Base-by-base conservation (phyloP, 2,329 filamentous ascomycete genomes). In the Conoideocrella luteorostrata region DNA sequence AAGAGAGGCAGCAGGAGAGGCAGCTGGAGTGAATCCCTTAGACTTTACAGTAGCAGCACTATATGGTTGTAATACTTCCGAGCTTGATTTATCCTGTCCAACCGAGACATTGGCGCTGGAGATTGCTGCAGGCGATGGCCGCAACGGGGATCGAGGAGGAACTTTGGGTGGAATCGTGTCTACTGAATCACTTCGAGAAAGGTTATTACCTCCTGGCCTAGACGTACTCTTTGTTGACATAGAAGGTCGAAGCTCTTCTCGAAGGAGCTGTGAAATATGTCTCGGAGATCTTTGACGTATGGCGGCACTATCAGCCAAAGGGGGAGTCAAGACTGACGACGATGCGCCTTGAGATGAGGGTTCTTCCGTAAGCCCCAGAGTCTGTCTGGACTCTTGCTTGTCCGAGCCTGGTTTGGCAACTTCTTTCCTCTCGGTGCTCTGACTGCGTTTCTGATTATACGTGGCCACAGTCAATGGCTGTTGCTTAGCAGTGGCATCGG, bases 251-350 rank as follows among this genome's bases (percentile, higher is more conserved):
- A 30, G 11, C 7, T 32, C 24, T 11, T 29, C n/a, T 12, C 22
- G 30, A 20, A 45, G 7, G 18, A 23, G 29, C 12, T 44, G 41
- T 6, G 48, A 48, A 5, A 58, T 51, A 7, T 69, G 63, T 37
- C 69, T 61, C 13, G 76, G 75, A 2, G 76, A 79, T 36, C 77
- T 65, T 50, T 72, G 67, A 10, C 75, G 67, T 22, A 78, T 51
- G 34, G 69, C 70, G 18, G 23, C 7, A 7, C 11, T 28, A 18
- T 35, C 15, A 7, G 69, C 64, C 2, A 69, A 72, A 10, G 70
- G 72, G 4, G 68, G 70, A 11, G 59, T 62, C 2, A 66, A 70
- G 39, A 61, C 60, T 24, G 43, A 18, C 2, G 52, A 48, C 3
- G 56, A 55, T 46, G 54, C 58, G 24, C 53, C 50, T 13, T 44